Evolutionary conservation across 2,329 filamentous ascomycete species (phyloP), one percentile per base, ranked within the genome.

Genomic region (Zarea fungicola): DNA sequence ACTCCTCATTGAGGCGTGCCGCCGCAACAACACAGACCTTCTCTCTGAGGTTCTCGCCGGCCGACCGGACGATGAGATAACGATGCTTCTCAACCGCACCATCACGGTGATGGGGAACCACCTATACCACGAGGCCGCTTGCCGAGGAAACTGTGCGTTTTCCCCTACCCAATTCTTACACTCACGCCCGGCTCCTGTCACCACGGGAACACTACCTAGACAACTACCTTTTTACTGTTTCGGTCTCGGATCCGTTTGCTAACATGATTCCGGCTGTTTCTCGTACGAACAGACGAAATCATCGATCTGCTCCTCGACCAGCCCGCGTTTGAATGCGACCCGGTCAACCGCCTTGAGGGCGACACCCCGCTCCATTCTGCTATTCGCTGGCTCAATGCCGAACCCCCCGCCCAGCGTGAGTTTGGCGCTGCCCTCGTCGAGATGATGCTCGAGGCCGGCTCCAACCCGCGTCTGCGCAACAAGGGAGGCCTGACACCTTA

Each of bases 1-100:
- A 73, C 80, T 88, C 62, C 80, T 97, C 59, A 82, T 97, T 69
- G 92, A 95, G 74, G 89, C 93, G 60, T 95, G 88, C 72, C 89
- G 92, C 53, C 82, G 90, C 62, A 92, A 97, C 77, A 96, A 97
- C 71, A 84, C 84, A 57, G 85, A 92, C 47, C 82, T 97, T 52
- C 81, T 97, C 49, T 71, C 80, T 59, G 85, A 93, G 60, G 78
- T 91, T 50, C 76, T 96, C 57, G 70, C 78, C 35, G 71, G 72
- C 56, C 78, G 79, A 56, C 69, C 72, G 51, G 81, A 84, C 48
- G 76, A 81, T 51, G 76, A 87, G 60, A 81, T 89, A 52, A 83
- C 90, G 28, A 67, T 79, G 43, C 83, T 95, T 56, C 82, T 99
- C 65, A 99, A 99, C 74, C 78, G 81, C 41, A 88, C 91, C 43